phyloP scores from a whole-genome alignment of 2,329 filamentous ascomycete species.

The Colletotrichum agaves region DNA sequence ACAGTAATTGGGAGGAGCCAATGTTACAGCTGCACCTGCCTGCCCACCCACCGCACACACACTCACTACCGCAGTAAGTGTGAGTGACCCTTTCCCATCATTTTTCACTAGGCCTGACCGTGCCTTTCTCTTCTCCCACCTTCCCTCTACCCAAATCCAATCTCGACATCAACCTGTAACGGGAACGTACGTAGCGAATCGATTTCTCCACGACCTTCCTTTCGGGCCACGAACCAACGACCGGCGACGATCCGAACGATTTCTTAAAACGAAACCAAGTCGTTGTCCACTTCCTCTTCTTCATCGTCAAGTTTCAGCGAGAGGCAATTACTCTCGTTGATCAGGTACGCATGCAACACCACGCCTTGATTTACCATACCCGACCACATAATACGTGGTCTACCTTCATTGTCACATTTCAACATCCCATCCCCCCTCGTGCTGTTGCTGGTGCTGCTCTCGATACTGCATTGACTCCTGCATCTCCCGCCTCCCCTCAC shows the following conservation, averaged over 20 bases:
- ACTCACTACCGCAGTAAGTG: not conserved
- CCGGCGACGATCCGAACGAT: slow-evolving; percentile 20
- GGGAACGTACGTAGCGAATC: slow-evolving; percentile 34
- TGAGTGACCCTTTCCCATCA: slow-evolving; percentile 38
- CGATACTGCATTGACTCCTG: not conserved
- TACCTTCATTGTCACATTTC: slow-evolving; percentile 3
- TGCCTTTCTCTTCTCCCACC: slow-evolving; percentile 36
- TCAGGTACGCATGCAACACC: slow-evolving; percentile 18
- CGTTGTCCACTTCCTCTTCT: not conserved
- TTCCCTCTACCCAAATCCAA: slow-evolving; percentile 40
- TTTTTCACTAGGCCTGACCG: slow-evolving; percentile 42
- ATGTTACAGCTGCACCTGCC: not conserved
- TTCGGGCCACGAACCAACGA: slow-evolving; percentile 19
- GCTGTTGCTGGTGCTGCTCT: not conserved
- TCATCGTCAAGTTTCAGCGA: slow-evolving; percentile 2
- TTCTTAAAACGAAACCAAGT: not conserved
- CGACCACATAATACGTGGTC: not conserved
- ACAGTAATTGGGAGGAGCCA: slow-evolving; percentile 2
- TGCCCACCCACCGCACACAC: slow-evolving; percentile 8
- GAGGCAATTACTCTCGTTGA: not conserved
- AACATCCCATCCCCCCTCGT: not conserved
- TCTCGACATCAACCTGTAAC: slow-evolving; percentile 38
- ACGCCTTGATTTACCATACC: no score
- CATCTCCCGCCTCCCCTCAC: not conserved
- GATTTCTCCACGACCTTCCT: slow-evolving; percentile 30